These are phyloP conservation scores for Volvox reticuliferus DNA, from an alignment of 139 green algal species.

Conservation along the genomic window DNA sequence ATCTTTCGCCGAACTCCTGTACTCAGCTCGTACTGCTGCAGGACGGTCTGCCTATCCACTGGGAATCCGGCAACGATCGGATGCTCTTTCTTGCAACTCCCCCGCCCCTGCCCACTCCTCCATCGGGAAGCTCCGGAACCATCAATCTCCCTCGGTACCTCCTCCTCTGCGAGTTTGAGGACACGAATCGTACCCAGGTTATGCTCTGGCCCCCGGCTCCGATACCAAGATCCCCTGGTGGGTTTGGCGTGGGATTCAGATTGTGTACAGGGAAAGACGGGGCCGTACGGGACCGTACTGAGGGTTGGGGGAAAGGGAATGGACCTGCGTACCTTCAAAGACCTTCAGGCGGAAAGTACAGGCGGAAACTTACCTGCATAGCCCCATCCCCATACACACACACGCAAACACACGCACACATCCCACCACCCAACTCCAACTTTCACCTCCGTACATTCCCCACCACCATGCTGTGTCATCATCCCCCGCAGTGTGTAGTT, in stretches of 20 bases:
- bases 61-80: constrained; percentile 37
- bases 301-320: too few species aligned
- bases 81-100: constrained; percentile 20
- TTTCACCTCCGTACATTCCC: too few species aligned
- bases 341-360: too few species aligned
- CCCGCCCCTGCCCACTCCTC: background rate
- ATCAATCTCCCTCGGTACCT: background rate
- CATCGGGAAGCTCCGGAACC: background rate
- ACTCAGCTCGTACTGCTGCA: constrained; percentile 41
- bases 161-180: constrained; percentile 6
- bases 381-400: background rate
- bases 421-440: too few species aligned
- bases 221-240: background rate
- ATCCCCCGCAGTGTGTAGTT: too few species aligned
- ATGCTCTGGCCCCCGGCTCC: constrained; percentile 37
- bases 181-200: background rate
- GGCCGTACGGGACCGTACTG: too few species aligned
- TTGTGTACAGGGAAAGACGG: too few species aligned
- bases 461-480: too few species aligned
- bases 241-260: background rate
- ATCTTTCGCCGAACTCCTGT: background rate
- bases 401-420: too few species aligned
- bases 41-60: constrained; percentile 36
- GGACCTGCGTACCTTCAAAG: too few species aligned
- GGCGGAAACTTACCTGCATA: too few species aligned